Evolutionary conservation across 257 asterid species (phyloP).

Genomic region (Cruciata laevipes): DNA sequence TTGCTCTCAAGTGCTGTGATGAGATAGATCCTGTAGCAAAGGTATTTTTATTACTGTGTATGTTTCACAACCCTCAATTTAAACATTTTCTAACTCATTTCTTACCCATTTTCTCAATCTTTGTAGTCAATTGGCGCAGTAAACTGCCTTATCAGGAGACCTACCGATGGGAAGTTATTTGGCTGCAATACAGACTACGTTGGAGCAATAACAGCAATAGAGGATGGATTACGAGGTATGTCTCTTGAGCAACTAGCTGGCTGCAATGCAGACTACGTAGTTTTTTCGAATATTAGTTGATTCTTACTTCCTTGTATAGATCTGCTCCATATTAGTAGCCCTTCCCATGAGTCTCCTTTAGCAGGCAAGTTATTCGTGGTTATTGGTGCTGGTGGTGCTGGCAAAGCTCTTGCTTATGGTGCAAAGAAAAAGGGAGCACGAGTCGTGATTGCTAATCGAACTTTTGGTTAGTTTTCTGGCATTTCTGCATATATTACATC

Average conservation of each 20-base stretch:
- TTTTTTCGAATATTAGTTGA: background rate
- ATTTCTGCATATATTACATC: background rate
- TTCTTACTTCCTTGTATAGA: slow-evolving; percentile 28
- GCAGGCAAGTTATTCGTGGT: slow-evolving; percentile 77
- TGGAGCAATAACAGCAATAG: slow-evolving; percentile 94
- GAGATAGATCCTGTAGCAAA: slow-evolving; percentile 87
- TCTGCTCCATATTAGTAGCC: slow-evolving; percentile 19
- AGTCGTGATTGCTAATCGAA: slow-evolving; percentile 88
- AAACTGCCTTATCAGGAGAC: slow-evolving; percentile 61
- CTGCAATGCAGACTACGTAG: slow-evolving; percentile 12
- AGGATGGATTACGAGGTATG: slow-evolving; percentile 72
- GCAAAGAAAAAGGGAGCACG: slow-evolving; percentile 95
- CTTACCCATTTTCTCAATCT: slow-evolving; percentile 17
- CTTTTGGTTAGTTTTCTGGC: slow-evolving; percentile 54
- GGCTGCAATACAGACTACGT: slow-evolving; percentile 91
- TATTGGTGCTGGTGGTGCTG: slow-evolving; percentile 99
- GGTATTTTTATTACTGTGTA: slow-evolving; percentile 44
- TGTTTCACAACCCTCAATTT: too few species aligned
- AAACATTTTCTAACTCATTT: too few species aligned
- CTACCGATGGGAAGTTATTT: slow-evolving; percentile 67
- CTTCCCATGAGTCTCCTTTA: slow-evolving; percentile 49
- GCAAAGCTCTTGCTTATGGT: slow-evolving; percentile 91
- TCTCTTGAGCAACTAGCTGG: slow-evolving; percentile 17
- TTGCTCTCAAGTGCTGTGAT: slow-evolving; percentile 57
- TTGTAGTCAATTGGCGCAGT: slow-evolving; percentile 87